Conservation (phyloP, 2,329 filamentous ascomycete genomes). For the Epichloe baconii region DNA sequence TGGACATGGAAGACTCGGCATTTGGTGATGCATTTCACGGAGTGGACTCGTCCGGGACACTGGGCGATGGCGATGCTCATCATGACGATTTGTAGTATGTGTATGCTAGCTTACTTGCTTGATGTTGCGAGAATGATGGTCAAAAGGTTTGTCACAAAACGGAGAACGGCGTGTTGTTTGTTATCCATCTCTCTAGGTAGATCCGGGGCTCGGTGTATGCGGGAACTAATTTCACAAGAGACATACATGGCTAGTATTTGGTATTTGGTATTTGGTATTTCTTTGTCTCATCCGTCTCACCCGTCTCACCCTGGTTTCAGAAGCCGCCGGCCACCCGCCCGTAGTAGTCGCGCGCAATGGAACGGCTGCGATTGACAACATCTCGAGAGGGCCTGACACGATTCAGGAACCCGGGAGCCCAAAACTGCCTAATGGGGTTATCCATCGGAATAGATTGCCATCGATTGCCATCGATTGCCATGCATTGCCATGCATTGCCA, state of each 20-base stretch:
- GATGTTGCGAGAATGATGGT: no score
- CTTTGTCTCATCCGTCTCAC: no score
- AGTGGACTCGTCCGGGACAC: slow-evolving; percentile 30
- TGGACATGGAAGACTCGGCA: slow-evolving; percentile 66
- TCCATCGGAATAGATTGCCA: no score
- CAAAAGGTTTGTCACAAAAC: no score
- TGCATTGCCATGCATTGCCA: no score
- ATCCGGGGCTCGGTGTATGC: neutral
- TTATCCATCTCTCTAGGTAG: slow-evolving; percentile 1
- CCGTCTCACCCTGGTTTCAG: neutral
- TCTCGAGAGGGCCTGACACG: no score
- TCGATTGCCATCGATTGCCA: no score
- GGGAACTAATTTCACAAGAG: neutral
- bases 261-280: neutral
- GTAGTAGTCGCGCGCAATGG: no score
- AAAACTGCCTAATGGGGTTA: no score
- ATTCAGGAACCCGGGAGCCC: no score
- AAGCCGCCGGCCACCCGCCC: neutral
- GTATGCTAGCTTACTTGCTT: no score
- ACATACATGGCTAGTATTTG: no score
- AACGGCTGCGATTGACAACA: neutral
- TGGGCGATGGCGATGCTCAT: slow-evolving; percentile 21
- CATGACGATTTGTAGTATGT: slow-evolving; percentile 19
- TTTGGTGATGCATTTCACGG: slow-evolving; percentile 76
- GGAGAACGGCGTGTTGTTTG: neutral